A percentile compares a stretch with the other conserved stretches of the same genome.
phyloP scores from a whole-genome alignment of 306 rosid species.

The Cicer pinnatifidum region DNA sequence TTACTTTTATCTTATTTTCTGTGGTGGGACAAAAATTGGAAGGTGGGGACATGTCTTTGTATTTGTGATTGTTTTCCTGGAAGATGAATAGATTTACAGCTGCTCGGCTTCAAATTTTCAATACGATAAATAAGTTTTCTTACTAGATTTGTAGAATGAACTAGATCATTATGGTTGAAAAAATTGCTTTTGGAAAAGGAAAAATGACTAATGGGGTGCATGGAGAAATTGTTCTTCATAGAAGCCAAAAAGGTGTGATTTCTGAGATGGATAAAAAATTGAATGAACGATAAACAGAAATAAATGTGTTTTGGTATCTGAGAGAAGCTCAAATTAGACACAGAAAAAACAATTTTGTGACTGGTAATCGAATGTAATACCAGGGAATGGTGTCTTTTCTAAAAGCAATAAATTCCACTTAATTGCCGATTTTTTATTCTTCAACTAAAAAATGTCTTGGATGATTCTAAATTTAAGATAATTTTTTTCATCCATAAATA shows the following conservation, averaged over 20 bases:
- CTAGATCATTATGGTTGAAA: slow-evolving; percentile 15
- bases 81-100: slow-evolving; percentile 6
- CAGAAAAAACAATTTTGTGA: neutral
- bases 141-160: slow-evolving; percentile 28
- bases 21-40: slow-evolving; percentile 13
- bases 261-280: slow-evolving; percentile 10
- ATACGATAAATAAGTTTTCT: neutral
- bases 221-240: slow-evolving; percentile 31
- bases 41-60: neutral
- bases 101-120: slow-evolving; percentile 14
- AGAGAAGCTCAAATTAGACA: slow-evolving; percentile 10
- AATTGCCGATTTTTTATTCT: neutral
- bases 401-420: neutral
- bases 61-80: slow-evolving; percentile 17
- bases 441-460: slow-evolving; percentile 13
- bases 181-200: slow-evolving; percentile 21
- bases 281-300: neutral
- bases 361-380: slow-evolving; percentile 29
- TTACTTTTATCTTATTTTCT: slow-evolving; percentile 33
- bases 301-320: slow-evolving; percentile 6
- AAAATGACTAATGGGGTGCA: slow-evolving; percentile 27
- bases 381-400: neutral
- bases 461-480: slow-evolving; percentile 20
- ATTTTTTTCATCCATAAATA: neutral
- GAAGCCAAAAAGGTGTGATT: slow-evolving; percentile 1